Conservation (phyloP, 1,139 yeast species). For the Yamadazyma trypodendri region DNA sequence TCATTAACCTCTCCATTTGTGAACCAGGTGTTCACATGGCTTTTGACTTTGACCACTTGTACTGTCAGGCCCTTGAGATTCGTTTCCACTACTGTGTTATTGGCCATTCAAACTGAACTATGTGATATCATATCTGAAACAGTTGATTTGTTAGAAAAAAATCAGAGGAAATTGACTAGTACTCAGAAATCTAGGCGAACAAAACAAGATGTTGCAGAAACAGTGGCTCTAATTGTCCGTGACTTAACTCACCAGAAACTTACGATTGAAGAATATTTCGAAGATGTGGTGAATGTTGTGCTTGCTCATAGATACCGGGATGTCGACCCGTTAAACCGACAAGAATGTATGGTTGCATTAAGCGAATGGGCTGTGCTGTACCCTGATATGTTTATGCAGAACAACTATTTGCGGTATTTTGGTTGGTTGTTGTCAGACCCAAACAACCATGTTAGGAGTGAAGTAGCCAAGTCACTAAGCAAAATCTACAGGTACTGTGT, state of each 20-base stretch:
- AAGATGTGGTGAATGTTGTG: conserved; percentile 65
- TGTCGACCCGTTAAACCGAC: conserved; percentile 68
- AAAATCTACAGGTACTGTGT: conserved; percentile 40
- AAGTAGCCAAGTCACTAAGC: conserved; percentile 58
- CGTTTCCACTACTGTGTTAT: conserved; percentile 59
- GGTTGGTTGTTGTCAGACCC: conserved; percentile 86
- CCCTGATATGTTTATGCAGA: conserved; percentile 72
- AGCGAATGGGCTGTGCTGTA: conserved; percentile 67
- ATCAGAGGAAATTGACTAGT: conserved; percentile 41
- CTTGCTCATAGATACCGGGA: conserved; percentile 82
- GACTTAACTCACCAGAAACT: conserved; percentile 52
- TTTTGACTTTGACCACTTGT: conserved; percentile 68
- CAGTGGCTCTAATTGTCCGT: conserved; percentile 46
- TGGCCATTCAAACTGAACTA: conserved; percentile 59
- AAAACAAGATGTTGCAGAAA: conserved; percentile 33
- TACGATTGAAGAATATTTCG: conserved; percentile 54
- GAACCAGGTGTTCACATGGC: conserved; percentile 69
- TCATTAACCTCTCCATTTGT: conserved; percentile 43
- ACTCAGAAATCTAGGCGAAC: conserved; percentile 26
- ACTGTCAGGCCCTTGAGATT: conserved; percentile 71
- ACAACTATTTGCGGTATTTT: conserved; percentile 67
- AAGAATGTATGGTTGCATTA: conserved; percentile 61
- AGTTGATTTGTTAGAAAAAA: conserved; percentile 41
- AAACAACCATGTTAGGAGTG: conserved; percentile 57
- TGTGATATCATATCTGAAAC: conserved; percentile 51